Base-by-base conservation (phyloP, 2,329 filamentous ascomycete genomes). In the Trichoderma sp. region DNA sequence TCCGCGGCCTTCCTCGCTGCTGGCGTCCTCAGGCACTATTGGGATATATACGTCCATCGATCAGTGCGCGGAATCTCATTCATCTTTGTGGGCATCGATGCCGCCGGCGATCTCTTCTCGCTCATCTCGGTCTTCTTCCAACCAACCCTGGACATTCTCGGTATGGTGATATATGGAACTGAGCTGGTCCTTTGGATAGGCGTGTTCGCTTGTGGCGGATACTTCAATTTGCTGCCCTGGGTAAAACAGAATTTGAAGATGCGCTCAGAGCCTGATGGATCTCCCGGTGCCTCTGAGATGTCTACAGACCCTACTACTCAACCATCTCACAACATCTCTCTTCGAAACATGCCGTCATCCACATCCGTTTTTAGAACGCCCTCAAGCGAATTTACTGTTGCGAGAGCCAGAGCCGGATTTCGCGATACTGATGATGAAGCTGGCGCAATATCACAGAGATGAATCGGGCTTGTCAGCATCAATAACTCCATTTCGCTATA, bases 61-160 rank as follows among this genome's bases (percentile, higher is more conserved):
- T 92, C 90, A 0, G 91, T 92, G 2, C 84, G 90, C 15, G 91
- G 91, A 8, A 92, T 93, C 51, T 92, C 90, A 1, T 93, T 93
- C 78, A 82, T 92, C 3, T 93, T 93, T 74, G 90, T 92, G 0
- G 88, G 83, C 1, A 91, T 93, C 57, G 91, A 93, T 79, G 91
- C 90, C 0, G 83, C 88, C 0, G 91, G 91, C 0, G 91, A 93
- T 78, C 78, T 93, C 4, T 90, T 90, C 69, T 92, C 90, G 0
- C 81, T 93, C 0, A 78, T 90, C 3, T 91, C 90, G 0, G 83
- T 93, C 18, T 81, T 91, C 56, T 92, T 91, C 74, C 86, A 91
- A 77, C 83, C 84, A 0, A 80, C 82, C 21, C 76, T 91, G 4
- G 88, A 92, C 76, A 77, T 91, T 0, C 79, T 92, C 0, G 91